Evolutionary conservation across 352 stramenopile species (phyloP).

Genomic region (Pythium vanterpoolii): DNA sequence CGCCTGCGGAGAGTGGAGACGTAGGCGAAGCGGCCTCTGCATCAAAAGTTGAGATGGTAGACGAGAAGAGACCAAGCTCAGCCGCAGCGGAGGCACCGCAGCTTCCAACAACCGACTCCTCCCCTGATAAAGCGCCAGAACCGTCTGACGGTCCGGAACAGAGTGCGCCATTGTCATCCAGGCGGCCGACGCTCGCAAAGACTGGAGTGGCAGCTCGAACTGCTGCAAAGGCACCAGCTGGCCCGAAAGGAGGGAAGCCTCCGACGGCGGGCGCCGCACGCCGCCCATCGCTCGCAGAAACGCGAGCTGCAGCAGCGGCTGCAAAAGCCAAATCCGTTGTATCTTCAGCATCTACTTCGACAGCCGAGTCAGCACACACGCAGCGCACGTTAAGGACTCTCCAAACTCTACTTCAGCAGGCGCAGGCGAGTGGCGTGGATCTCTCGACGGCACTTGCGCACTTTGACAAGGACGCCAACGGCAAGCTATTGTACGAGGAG

Average conservation of each 20-base stretch:
- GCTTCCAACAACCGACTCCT: neutral
- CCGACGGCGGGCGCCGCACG: neutral
- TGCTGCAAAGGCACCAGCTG: neutral
- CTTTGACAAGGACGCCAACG: constrained; percentile 73
- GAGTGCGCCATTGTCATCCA: neutral
- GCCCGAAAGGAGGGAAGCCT: neutral
- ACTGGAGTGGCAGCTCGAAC: neutral
- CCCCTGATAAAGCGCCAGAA: neutral
- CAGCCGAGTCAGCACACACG: neutral
- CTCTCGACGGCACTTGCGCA: constrained; percentile 60
- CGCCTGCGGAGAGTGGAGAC: neutral
- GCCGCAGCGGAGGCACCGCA: neutral
- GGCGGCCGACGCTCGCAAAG: constrained; percentile 5
- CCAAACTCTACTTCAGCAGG: constrained; percentile 40
- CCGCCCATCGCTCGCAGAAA: constrained; percentile 16
- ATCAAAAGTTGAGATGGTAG: neutral
- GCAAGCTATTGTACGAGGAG: constrained; percentile 47
- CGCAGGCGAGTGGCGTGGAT: constrained; percentile 42
- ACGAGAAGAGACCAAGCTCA: neutral
- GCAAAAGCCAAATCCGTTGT: neutral
- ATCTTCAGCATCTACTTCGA: neutral
- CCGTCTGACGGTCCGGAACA: neutral
- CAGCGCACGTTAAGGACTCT: constrained; percentile 35
- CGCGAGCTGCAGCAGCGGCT: neutral
- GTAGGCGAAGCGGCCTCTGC: neutral